Base-by-base conservation (phyloP, 139 green algal species). In the Tetradesmus lagerheimii region DNA sequence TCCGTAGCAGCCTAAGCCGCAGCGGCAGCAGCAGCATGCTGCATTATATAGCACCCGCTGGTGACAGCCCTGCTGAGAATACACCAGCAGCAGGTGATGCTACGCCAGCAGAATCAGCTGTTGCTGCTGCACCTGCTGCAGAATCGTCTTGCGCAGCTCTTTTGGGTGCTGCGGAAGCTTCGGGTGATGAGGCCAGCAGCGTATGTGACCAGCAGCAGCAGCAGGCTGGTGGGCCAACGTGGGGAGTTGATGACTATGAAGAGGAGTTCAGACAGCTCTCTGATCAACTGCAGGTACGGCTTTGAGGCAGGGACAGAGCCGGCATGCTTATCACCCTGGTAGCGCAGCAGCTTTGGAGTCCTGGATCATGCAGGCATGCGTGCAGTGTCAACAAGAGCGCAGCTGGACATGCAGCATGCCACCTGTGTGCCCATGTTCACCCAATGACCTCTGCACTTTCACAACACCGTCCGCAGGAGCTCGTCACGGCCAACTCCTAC, bases 181-280 rank as follows among this genome's bases (percentile, higher is more conserved):
- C 31, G 39, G 45, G 45, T 74, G 34, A 53, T 12, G 81, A 76
- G 37, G 53, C 34, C 20, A 77, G 50, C 53, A 77, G 50, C 43
- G n/a, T 12, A 15, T 34, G 77, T 71, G 57, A 71, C 15, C 81
- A 78, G 53, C 34, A 34, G 34, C 50, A 87, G 81, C 12, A 34
- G 43, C 18, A 29, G 31, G 38, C 34, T 27, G 38, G 3, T 31
- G 35, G 62, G 6, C 83, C 83, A n/a, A 53, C 62, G 20, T 88
- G 83, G 83, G 27, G 45, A 1, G 71, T 64, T 43, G 25, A 37
- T n/a, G 38, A 80, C 23, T 88, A 88, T 66, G 83, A 88, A 34
- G 83, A 88, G 31, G 83, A 88, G 83, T 31, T 88, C 64, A 80
- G 38, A 29, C 83, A 88, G 64, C 64, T 88, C 23, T 80, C 62